Percentiles rank a stretch among this genome's conserved stretches.
Conservation (phyloP, 495 filamentous ascomycete genomes). For the Aspergillus hancockii region DNA sequence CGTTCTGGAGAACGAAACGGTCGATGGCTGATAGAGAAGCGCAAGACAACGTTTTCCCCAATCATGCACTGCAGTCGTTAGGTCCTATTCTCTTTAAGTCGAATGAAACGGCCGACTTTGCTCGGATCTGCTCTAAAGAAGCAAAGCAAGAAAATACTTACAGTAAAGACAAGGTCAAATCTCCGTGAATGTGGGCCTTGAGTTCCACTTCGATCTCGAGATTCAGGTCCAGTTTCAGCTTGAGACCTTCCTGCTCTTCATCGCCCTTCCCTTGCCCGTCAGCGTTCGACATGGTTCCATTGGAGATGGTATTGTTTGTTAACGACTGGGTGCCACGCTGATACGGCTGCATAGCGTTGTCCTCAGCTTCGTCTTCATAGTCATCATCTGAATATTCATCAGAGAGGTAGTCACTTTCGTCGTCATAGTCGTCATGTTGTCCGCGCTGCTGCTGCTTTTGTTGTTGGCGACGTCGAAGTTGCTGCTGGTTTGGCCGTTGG, state of each 20-base stretch:
- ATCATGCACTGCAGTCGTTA: conserved; percentile 35
- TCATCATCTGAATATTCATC: conserved; percentile 45
- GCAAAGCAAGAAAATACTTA: conserved; percentile 51
- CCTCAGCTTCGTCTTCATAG: conserved; percentile 22
- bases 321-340: conserved; percentile 20
- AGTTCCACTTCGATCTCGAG: conserved; percentile 85
- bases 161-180: conserved; percentile 83
- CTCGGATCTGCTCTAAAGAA: conserved; percentile 1
- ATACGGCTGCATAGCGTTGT: conserved; percentile 50
- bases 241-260: conserved; percentile 56
- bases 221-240: conserved; percentile 79
- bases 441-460: conserved; percentile 36
- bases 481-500: conserved; percentile 13
- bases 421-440: conserved; percentile 38
- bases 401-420: conserved; percentile 56
- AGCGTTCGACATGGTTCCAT: conserved; percentile 34
- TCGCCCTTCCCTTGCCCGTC: conserved; percentile 31
- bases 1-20: background rate
- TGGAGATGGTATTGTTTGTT: conserved; percentile 20
- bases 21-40: background rate
- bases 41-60: background rate
- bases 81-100: conserved; percentile 30
- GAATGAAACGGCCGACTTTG: background rate
- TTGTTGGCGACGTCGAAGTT: conserved; percentile 18
- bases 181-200: conserved; percentile 88